A percentile compares a stretch with the other conserved stretches of the same genome.
phyloP scores from a whole-genome alignment of 495 filamentous ascomycete genomes.

The Cercophora sp. region DNA sequence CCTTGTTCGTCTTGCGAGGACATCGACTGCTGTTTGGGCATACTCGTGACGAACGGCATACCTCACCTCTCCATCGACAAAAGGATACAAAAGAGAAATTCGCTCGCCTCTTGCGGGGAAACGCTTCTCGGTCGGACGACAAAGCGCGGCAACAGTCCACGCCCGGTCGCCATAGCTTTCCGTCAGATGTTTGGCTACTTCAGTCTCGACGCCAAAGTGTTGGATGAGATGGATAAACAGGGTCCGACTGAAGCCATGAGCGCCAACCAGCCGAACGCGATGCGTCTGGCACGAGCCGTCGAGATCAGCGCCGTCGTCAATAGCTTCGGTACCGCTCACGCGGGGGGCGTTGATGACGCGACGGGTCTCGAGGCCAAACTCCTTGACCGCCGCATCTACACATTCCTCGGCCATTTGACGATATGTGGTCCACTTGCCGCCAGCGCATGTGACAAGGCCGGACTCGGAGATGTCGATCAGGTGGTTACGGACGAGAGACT shows the following conservation, averaged over 20 bases:
- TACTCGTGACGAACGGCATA: slow-evolving; percentile 91
- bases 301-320: slow-evolving; percentile 69
- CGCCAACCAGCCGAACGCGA: slow-evolving; percentile 81
- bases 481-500: slow-evolving; percentile 94
- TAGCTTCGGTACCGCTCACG: slow-evolving; percentile 71
- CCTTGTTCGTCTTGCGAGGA: slow-evolving; percentile 81
- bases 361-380: slow-evolving; percentile 66
- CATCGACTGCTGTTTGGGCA: slow-evolving; percentile 89
- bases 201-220: slow-evolving; percentile 92
- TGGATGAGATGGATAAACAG: slow-evolving; percentile 98
- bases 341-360: slow-evolving; percentile 59
- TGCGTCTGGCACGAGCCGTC: slow-evolving; percentile 91
- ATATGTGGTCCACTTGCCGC: slow-evolving; percentile 99
- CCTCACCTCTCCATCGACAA: slow-evolving; percentile 92
- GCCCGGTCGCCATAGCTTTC: slow-evolving; percentile 91
- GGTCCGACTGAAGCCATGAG: slow-evolving; percentile 91
- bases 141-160: slow-evolving; percentile 89
- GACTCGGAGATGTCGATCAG: slow-evolving; percentile 81
- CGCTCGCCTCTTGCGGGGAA: slow-evolving; percentile 87
- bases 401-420: slow-evolving; percentile 98
- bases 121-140: slow-evolving; percentile 71
- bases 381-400: slow-evolving; percentile 81
- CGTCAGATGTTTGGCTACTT: slow-evolving; percentile 87
- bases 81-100: slow-evolving; percentile 81
- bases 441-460: slow-evolving; percentile 89